Conservation (phyloP, 306 rosid genomes). For the Hippophae tibetana region DNA sequence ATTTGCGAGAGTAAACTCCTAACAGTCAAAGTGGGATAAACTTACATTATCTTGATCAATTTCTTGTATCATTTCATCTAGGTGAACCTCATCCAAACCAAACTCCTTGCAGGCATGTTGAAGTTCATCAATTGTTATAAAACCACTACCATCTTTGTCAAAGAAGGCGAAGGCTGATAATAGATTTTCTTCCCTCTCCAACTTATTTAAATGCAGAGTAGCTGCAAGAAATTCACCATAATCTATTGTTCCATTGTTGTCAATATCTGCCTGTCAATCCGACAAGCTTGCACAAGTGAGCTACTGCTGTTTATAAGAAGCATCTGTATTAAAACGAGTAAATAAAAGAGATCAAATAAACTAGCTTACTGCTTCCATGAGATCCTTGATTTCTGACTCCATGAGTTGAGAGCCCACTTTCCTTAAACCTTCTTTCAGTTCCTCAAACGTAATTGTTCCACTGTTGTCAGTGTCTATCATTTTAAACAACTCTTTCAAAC, state of each 20-base stretch:
- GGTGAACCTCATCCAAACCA: constrained; percentile 38
- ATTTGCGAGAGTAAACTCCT: background rate
- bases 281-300: background rate
- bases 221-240: constrained; percentile 48
- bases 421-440: constrained; percentile 34
- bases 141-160: constrained; percentile 47
- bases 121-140: constrained; percentile 40
- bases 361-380: constrained; percentile 35
- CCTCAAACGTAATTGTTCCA: constrained; percentile 41
- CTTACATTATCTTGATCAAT: constrained; percentile 38
- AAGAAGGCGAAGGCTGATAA: constrained; percentile 36
- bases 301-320: background rate
- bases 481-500: constrained; percentile 38
- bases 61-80: constrained; percentile 41
- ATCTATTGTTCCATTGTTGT: constrained; percentile 39
- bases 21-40: background rate
- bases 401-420: constrained; percentile 40
- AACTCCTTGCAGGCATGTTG: constrained; percentile 38
- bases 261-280: constrained; percentile 34
- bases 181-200: constrained; percentile 42
- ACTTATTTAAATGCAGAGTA: constrained; percentile 41
- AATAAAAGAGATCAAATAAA: background rate
- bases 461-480: constrained; percentile 46
- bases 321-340: too few species aligned
- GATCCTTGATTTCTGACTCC: constrained; percentile 44